Conservation (phyloP, 2,329 filamentous ascomycete species). For the Trichothecium sympodiale region DNA sequence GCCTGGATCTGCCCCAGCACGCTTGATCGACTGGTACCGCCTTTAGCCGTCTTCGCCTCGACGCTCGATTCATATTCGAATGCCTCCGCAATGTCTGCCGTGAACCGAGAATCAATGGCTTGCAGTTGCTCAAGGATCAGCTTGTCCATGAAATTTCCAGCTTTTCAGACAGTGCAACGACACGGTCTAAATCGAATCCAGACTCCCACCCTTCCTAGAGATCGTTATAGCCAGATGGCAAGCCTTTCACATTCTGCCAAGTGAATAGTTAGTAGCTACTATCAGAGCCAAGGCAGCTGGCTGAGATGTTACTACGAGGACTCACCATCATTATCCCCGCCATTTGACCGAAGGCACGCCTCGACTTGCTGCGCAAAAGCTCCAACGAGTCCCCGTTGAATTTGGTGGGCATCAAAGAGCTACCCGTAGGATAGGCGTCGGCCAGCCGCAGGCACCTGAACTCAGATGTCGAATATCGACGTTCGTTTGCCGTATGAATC, state of each 20-base stretch:
- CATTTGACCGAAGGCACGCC: conserved; percentile 18
- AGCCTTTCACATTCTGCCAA: conserved; percentile 39
- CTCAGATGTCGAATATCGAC: conserved; percentile 61
- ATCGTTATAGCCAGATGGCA: no score
- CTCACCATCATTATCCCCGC: conserved; percentile 48
- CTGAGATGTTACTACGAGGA: conserved; percentile 13
- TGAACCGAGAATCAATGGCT: conserved; percentile 56
- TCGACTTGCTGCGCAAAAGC: conserved; percentile 16
- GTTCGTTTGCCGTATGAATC: conserved; percentile 45
- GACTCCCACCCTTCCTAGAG: no score
- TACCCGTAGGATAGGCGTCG: conserved; percentile 71
- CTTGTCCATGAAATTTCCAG: conserved; percentile 55
- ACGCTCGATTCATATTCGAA: conserved; percentile 66
- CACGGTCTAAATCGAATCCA: conserved; percentile 55
- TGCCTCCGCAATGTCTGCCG: conserved; percentile 50
- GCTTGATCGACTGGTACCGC: conserved; percentile 58
- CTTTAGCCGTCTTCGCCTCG: conserved; percentile 55
- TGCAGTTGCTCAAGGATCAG: conserved; percentile 56
- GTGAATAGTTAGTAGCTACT: conserved; percentile 15
- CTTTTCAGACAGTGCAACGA: conserved; percentile 58
- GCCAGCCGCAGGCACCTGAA: conserved; percentile 67
- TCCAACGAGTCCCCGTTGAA: conserved; percentile 66
- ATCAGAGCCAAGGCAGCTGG: conserved; percentile 6
- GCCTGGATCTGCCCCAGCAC: conserved; percentile 50
- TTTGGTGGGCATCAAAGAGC: conserved; percentile 66